These are phyloP conservation scores for Globisporangium nodosum DNA, from an alignment of 352 stramenopile genomes.

Conservation along the genomic window DNA sequence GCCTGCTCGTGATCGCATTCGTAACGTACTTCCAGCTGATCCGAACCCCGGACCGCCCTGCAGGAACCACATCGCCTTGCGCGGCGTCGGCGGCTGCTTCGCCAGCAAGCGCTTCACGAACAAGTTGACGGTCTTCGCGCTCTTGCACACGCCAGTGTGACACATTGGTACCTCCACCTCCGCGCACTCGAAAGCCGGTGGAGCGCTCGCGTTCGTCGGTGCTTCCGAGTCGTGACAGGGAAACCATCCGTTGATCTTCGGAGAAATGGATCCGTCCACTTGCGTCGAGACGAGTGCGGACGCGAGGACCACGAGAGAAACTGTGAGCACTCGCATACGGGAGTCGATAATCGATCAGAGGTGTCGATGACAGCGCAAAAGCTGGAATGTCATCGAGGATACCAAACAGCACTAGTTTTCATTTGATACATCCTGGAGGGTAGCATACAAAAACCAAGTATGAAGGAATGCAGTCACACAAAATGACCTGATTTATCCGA, in stretches of 20 bases:
- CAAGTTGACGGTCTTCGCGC: conserved; percentile 43
- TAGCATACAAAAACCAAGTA: too few species aligned
- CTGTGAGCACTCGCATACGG: too few species aligned
- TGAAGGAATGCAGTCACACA: too few species aligned
- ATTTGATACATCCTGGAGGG: too few species aligned
- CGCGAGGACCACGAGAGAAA: too few species aligned
- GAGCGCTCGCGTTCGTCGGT: not conserved
- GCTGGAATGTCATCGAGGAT: too few species aligned
- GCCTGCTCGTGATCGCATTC: not conserved
- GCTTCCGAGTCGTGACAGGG: not conserved
- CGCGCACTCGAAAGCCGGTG: conserved; percentile 22
- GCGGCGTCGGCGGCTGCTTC: not conserved
- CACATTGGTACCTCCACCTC: conserved; percentile 35
- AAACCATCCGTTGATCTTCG: not conserved
- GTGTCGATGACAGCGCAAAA: too few species aligned
- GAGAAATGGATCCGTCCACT: not conserved
- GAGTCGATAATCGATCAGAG: too few species aligned
- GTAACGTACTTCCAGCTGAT: conserved; percentile 12
- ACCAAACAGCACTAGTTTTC: too few species aligned
- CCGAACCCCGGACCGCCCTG: conserved; percentile 18
- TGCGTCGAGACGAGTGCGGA: too few species aligned
- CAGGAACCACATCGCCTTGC: conserved; percentile 17
- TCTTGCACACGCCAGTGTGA: conserved; percentile 55
- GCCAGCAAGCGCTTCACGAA: conserved; percentile 30
- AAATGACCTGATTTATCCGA: too few species aligned